Conservation (phyloP, 768 basidiomycete species). For the Boletales sp. region DNA sequence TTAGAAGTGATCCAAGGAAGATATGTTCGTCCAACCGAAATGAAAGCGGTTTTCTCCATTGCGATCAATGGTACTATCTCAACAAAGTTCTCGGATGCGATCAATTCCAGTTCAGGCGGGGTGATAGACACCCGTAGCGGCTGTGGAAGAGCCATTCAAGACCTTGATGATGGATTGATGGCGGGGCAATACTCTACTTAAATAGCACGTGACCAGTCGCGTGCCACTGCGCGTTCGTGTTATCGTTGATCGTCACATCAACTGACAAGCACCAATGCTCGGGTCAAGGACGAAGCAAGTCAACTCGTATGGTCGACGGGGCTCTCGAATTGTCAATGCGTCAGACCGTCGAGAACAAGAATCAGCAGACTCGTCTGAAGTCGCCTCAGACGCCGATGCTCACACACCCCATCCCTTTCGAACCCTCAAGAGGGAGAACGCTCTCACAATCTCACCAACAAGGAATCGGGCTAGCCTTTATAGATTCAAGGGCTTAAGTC, state of each 20-base stretch:
- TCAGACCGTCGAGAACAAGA: slow-evolving; percentile 31
- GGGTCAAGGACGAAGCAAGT: slow-evolving; percentile 63
- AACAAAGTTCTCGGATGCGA: slow-evolving; percentile 80
- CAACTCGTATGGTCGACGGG: slow-evolving; percentile 61
- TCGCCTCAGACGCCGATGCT: slow-evolving; percentile 37
- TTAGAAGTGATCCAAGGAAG: slow-evolving; percentile 8
- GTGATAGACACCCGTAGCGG: slow-evolving; percentile 68
- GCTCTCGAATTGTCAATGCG: slow-evolving; percentile 54
- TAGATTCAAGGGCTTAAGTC: slow-evolving; percentile 9
- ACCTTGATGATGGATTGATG: too few species aligned
- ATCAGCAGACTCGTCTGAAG: slow-evolving; percentile 29
- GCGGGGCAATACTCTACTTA: too few species aligned
- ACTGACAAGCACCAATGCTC: slow-evolving; percentile 30
- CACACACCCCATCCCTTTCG: neutral
- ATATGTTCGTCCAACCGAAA: slow-evolving; percentile 57
- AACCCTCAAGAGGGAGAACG: slow-evolving; percentile 21
- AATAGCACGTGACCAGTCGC: slow-evolving; percentile 20
- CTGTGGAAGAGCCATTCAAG: slow-evolving; percentile 79
- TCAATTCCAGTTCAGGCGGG: slow-evolving; percentile 83
- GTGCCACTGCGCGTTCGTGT: slow-evolving; percentile 2
- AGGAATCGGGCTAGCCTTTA: slow-evolving; percentile 9
- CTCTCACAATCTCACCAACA: slow-evolving; percentile 20
- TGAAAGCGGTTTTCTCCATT: slow-evolving; percentile 89
- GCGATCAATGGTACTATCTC: slow-evolving; percentile 86
- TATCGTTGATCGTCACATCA: neutral